A percentile compares a stretch with the other conserved stretches of the same genome.
Conservation (phyloP, 2,329 filamentous ascomycete genomes). For the Aspergillus quadricinctus region DNA sequence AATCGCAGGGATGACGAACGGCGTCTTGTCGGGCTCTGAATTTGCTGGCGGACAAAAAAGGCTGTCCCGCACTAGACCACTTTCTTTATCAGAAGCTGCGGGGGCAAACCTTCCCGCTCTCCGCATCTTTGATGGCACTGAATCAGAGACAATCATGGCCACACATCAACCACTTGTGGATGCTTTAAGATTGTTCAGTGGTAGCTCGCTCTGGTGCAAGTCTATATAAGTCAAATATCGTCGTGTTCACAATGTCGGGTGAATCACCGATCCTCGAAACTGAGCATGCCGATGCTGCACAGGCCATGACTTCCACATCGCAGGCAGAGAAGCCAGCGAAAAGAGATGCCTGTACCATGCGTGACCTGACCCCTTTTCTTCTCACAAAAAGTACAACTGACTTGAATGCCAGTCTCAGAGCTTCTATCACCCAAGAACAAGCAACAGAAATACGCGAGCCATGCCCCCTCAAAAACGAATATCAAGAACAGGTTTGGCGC, state of each 20-base stretch:
- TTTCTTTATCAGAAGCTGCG: conserved; percentile 11
- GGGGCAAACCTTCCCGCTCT: conserved; percentile 3
- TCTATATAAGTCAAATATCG: neutral
- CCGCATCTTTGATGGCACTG: conserved; percentile 3
- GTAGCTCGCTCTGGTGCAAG: neutral
- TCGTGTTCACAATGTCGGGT: neutral
- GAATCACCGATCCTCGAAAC: conserved; percentile 5
- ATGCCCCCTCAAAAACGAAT: conserved; percentile 13
- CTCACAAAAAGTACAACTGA: conserved; percentile 4
- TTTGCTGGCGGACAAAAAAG: conserved; percentile 8
- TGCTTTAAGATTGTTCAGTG: neutral
- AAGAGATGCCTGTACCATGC: conserved; percentile 34
- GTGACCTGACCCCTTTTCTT: neutral
- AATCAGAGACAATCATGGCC: neutral
- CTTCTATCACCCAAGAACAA: conserved; percentile 53
- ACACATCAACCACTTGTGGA: neutral
- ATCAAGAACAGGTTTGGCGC: conserved; percentile 38
- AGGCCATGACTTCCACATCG: conserved; percentile 1
- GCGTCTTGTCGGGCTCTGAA: neutral
- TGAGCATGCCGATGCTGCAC: conserved; percentile 5
- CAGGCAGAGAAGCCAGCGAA: conserved; percentile 20
- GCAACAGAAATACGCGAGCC: conserved; percentile 22
- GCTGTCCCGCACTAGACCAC: conserved; percentile 30
- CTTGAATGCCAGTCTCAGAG: conserved; percentile 43
- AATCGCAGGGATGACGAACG: neutral